Evolutionary conservation across 1,139 yeast species (phyloP).

Genomic region (Yamadazyma epiphylla): DNA sequence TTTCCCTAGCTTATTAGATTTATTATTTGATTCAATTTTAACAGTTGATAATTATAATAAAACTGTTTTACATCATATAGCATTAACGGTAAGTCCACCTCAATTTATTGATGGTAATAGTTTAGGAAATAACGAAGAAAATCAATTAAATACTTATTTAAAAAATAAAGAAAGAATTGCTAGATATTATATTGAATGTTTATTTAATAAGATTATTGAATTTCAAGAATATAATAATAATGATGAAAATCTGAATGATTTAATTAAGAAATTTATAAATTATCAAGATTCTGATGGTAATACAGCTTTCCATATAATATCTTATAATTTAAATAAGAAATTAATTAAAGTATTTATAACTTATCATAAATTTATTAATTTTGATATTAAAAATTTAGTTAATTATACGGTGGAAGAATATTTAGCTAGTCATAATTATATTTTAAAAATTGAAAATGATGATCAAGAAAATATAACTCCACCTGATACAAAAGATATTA

Average conservation of each 20-base stretch:
- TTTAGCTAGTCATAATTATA: slow-evolving; percentile 36
- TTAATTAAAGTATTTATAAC: slow-evolving; percentile 69
- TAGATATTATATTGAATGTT: slow-evolving; percentile 73
- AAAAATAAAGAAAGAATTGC: slow-evolving; percentile 67
- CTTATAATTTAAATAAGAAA: slow-evolving; percentile 68
- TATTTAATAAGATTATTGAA: slow-evolving; percentile 55
- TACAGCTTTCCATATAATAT: slow-evolving; percentile 82
- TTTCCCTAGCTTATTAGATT: slow-evolving; percentile 69
- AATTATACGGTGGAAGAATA: slow-evolving; percentile 77
- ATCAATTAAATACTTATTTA: slow-evolving; percentile 12
- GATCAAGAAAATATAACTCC: not conserved
- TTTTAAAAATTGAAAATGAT: slow-evolving; percentile 21
- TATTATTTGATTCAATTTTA: slow-evolving; percentile 72
- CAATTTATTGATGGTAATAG: slow-evolving; percentile 8
- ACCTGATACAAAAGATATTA: no score
- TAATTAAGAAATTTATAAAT: slow-evolving; percentile 67
- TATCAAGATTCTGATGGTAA: slow-evolving; percentile 82
- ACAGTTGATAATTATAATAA: slow-evolving; percentile 66
- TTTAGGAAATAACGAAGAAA: slow-evolving; percentile 11
- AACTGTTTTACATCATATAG: slow-evolving; percentile 83
- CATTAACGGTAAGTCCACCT: slow-evolving; percentile 23
- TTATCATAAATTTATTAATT: slow-evolving; percentile 69
- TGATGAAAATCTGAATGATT: slow-evolving; percentile 16
- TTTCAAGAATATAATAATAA: slow-evolving; percentile 18
- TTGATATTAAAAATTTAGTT: slow-evolving; percentile 57